A percentile compares a stretch with the other conserved stretches of the same genome.
phyloP scores from a whole-genome alignment of 495 filamentous ascomycete species.

The Pyrenula massariospora region DNA sequence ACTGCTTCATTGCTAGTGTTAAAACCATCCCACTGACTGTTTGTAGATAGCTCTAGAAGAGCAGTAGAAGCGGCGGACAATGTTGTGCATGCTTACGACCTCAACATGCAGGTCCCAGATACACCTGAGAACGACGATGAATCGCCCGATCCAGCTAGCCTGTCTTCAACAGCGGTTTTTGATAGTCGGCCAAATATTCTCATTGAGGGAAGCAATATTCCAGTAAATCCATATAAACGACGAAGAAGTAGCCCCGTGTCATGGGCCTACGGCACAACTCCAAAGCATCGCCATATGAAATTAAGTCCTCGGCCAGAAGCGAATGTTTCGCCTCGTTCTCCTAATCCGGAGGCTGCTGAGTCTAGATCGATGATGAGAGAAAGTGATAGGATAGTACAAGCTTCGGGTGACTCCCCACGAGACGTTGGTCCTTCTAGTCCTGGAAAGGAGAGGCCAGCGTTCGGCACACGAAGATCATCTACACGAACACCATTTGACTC shows the following conservation, averaged over 20 bases:
- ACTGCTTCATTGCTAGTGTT: slow-evolving; percentile 4
- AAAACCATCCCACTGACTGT: background rate
- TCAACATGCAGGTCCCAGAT: slow-evolving; percentile 72
- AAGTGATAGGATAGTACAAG: slow-evolving; percentile 32
- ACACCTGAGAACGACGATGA: slow-evolving; percentile 32
- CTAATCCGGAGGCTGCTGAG: slow-evolving; percentile 13
- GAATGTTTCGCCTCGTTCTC: slow-evolving; percentile 31
- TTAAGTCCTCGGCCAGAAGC: slow-evolving; percentile 20
- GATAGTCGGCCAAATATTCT: slow-evolving; percentile 28
- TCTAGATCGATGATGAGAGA: slow-evolving; percentile 35
- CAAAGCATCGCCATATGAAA: slow-evolving; percentile 28
- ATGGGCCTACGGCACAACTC: slow-evolving; percentile 14
- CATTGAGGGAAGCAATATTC: slow-evolving; percentile 32
- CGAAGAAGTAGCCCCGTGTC: slow-evolving; percentile 33
- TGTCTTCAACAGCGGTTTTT: slow-evolving; percentile 7
- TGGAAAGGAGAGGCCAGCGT: slow-evolving; percentile 27
- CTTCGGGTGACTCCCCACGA: slow-evolving; percentile 23
- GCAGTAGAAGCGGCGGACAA: slow-evolving; percentile 78
- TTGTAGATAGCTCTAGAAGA: slow-evolving; percentile 57
- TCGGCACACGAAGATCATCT: slow-evolving; percentile 28
- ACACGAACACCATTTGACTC: slow-evolving; percentile 31
- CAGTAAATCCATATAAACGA: slow-evolving; percentile 36
- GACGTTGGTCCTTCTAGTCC: slow-evolving; percentile 32
- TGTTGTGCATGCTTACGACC: slow-evolving; percentile 77
- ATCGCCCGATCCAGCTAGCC: slow-evolving; percentile 19